These are phyloP conservation scores for Colletotrichum neosansevieriae DNA, from an alignment of 2,329 filamentous ascomycete species.

Conservation along the genomic window DNA sequence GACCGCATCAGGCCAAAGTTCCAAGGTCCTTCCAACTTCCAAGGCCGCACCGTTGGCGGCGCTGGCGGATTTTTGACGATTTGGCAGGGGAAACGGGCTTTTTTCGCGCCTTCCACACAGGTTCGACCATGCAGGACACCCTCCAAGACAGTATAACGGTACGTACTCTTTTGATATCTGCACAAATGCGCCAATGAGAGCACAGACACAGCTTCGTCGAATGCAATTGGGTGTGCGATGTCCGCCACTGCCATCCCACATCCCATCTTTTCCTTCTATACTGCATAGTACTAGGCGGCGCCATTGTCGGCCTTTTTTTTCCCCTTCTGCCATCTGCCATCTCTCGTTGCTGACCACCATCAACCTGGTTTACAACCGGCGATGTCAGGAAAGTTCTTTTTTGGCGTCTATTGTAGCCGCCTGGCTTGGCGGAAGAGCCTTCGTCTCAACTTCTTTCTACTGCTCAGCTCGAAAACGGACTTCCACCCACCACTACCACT, in stretches of 20 bases:
- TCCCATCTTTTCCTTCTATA: too few species aligned
- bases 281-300: too few species aligned
- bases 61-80: constrained; percentile 14
- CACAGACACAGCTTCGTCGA: too few species aligned
- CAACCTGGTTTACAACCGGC: background rate
- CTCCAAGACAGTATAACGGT: background rate
- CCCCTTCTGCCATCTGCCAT: background rate
- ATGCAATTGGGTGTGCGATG: too few species aligned
- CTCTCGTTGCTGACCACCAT: constrained; percentile 13
- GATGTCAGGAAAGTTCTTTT: background rate
- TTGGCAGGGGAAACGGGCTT: constrained; percentile 32
- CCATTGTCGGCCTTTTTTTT: background rate
- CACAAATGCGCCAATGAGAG: background rate
- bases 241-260: too few species aligned
- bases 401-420: background rate
- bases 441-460: background rate
- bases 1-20: constrained; percentile 29
- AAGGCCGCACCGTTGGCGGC: constrained; percentile 29
- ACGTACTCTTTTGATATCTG: background rate
- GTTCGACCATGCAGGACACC: background rate
- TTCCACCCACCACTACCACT: constrained; percentile 2
- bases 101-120: constrained; percentile 10
- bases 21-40: constrained; percentile 24
- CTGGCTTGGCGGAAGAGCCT: background rate
- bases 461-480: background rate